Evolutionary conservation across 768 basidiomycete genomes (phyloP), one percentile per base, ranked within the genome.

Genomic region (Dacryopinax primogenitus): DNA sequence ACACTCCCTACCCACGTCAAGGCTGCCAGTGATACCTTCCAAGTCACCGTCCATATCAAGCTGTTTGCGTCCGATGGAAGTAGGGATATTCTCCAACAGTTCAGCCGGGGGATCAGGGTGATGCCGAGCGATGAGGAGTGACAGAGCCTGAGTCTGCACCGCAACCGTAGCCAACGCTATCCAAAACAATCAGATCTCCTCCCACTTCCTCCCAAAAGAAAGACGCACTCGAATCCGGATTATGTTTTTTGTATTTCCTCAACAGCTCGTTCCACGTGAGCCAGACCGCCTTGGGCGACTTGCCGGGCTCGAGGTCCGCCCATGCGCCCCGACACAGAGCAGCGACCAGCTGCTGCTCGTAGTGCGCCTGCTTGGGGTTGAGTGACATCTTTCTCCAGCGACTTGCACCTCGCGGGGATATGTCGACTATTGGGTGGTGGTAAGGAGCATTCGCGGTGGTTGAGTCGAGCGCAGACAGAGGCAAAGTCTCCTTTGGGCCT

Each of bases 211-310:
- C 44, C 37, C 44, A 61, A 33, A 32, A 44, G 64, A 62, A 65
- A 12, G 23, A 34, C 16, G n/a, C 44, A 28, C 21, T 63, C 21
- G 32, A 41, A 51, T 16, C 35, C 41, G 33, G 63, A 64, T 33
- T 87, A 69, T 93, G 91, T 68, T 93, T 93, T 73, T 87, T 85
- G 77, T 90, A 91, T 75, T 93, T 93, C 68, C 88, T 82, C 39
- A 92, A 75, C 13, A 92, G 81, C 71, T 90, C 87, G 1, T 84
- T 78, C 91, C 91, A 93, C 12, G 84, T 77, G 16, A 92, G 73
- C 2, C 73, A 69, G 0, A 70, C 66, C 15, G 82, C 86, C 33
- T 82, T 82, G 33, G 79, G 80, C 0, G 82, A 76, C 68, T 80
- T 87, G 2, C 86, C 87, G 0, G 90, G 88, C 30, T 73, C 72